Evolutionary conservation across 106 monocot species (phyloP), one percentile per base, ranked within the genome.

Genomic region (Dendrobium catenatum): DNA sequence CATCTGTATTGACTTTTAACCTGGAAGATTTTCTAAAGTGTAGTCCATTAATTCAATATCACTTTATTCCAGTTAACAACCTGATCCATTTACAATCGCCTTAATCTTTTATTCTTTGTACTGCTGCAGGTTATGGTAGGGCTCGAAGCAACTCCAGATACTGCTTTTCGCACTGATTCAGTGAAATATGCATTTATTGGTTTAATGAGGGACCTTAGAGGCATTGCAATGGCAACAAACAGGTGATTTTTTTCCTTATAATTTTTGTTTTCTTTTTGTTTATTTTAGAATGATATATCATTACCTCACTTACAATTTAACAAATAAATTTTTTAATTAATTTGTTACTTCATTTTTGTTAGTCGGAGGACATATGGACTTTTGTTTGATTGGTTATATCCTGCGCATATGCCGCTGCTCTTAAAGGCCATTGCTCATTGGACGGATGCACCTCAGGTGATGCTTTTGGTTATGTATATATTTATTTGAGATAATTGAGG

Each of bases 321-420:
- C 43, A 64, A 16, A 4, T 2, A 70, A 42, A 73, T 33, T 15
- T 6, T 17, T 41, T 59, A 44, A 83, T 79, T 70, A 37, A 70
- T 42, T 75, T 47, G 18, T 70, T 82, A 18, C 75, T 77, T 82
- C 55, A 0, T 56, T 81, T 85, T 43, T 88, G 2, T 51, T 13
- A 99, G 98, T 89, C 95, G 95, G 68, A 93, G 91, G 82, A 91
- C 95, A 66, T 99, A 99, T 85, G 88, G 95, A 20, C 86, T 95
- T 10, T 81, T 99, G 47, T 99, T 99, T 91, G 98, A 99, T 86
- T 99, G 93, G 93, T 68, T 99, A 74, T 99, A 99, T 83, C 98
- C 98, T 46, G 82, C 89, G 9, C 95, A 95, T 78, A 89, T 99
- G 89, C 88, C 91, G 49, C 93, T 99, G 79, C 81, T 99, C 29